Base-by-base conservation (phyloP, 228 moss, liverwort and hornwort species). In the Sphagnum magellanicum region DNA sequence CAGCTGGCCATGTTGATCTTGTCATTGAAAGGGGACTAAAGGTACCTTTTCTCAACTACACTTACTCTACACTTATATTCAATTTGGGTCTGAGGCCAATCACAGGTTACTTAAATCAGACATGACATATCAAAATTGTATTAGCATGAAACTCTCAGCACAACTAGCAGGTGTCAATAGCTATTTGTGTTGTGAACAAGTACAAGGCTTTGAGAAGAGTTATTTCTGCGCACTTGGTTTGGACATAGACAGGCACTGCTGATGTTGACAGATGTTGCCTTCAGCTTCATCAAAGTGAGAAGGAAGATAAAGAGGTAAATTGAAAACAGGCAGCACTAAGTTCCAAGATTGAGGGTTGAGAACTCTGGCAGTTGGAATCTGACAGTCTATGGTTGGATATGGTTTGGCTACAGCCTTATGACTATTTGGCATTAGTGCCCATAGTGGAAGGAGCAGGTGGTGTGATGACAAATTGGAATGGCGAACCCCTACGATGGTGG, bases 381-480 rank as follows among this genome's bases (percentile, higher is more conserved):
- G 11, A 15, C 11, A 59, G 59, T 59, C 11, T 11, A 1, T 11
- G 11, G 32, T 32, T 32, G 32, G 32, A 3, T 32, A 32, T 17
- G 9, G 4, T 51, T 55, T 16, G 50, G 14, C 71, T 71, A 70
- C 90, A 92, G 96, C 96, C 96, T 48, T 96, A 96, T 53, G 96
- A 96, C 74, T 96, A 90, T 67, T 74, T 92, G 77, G 96, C 96
- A 9, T 79, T 96, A 81, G 86, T 96, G 46, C 96, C 96, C 60
- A 88, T 96, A 50, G 84, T 96, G 63, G 96, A 96, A 71, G 96
- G 96, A 59, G 96, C 96, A n/a, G 96, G 96, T 70, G 96, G 96
- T 57, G 67, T 49, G 14, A 96, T 96, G 50, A 92, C 92, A 5
- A 89, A 96, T 64, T 96, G 96, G 96, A 78, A 70, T 72, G 96